Evolutionary conservation across 1,284 basidiomycete species (phyloP), one percentile per base, ranked within the genome.

Genomic region (Cystobasidium pallidum): DNA sequence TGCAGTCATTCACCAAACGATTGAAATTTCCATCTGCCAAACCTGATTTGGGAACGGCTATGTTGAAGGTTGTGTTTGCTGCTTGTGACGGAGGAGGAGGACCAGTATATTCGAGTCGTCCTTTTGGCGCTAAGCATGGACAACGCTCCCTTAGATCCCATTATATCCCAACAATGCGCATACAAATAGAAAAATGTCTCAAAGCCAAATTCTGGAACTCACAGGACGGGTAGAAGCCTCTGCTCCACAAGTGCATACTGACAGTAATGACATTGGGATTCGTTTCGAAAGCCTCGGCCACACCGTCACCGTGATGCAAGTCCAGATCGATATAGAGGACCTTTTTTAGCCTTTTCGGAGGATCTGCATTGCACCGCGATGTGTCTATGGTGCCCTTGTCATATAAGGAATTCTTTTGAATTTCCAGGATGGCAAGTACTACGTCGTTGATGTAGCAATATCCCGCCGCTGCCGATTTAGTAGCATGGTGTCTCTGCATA

Each of bases 391-490:
- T 34, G 3, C 4, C 11, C n/a, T 36, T 57, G 19, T 61, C 58
- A 2, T 26, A 43, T 17, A 34, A 24, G 24, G 70, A 54, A 47
- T 58, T 62, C 49, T 59, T 61, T 30, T 74, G 68, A 0, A 80
- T 74, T 68, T 79, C 78, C 34, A 77, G 75, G 45, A 94, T 87
- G 0, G 90, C 89, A 0, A 97, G 85, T 1, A 93, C 87, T 66
- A 89, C 89, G 79, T 97, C 94, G 3, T 92, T 91, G 32, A 96
- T 88, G 79, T 96, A 97, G 82, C 94, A 97, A 81, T 93, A 97
- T 0, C 94, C 94, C 2, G 90, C 88, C 0, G 92, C 91, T 62
- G 83, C 84, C 0, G 85, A 83, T 78, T 89, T 89, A 66, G 86
- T 86, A 0, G 89, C 88, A 75, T 92, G 91, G 76, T 92, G 91